A percentile compares a stretch with the other conserved stretches of the same genome.
phyloP scores from a whole-genome alignment of 441 rosid genomes.

The Corymbia calophylla region DNA sequence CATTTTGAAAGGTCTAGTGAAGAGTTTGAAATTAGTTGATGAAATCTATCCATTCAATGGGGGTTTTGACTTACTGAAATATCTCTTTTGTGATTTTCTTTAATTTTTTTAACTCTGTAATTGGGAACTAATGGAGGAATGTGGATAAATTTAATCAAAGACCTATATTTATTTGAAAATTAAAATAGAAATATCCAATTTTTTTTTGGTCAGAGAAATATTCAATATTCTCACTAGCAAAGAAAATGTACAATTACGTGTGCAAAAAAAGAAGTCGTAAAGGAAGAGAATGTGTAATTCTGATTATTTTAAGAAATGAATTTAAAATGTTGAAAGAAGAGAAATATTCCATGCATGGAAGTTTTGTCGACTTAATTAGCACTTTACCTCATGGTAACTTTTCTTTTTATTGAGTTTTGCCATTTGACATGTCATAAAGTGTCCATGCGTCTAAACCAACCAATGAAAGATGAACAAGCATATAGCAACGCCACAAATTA shows the following conservation, averaged over 20 bases:
- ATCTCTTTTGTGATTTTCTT: not conserved
- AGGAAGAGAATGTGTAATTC: not conserved
- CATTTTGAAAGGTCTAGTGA: no score
- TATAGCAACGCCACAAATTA: not conserved
- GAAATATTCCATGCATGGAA: not conserved
- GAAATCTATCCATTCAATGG: not conserved
- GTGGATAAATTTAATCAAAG: not conserved
- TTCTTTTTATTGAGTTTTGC: not conserved
- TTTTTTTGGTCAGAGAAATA: no score
- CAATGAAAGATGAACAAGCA: not conserved
- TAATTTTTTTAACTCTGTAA: not conserved
- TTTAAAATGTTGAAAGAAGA: not conserved
- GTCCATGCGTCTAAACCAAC: not conserved
- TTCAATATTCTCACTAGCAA: not conserved
- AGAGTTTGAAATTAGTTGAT: not conserved
- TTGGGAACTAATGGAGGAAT: not conserved
- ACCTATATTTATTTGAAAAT: not conserved
- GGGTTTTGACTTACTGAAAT: not conserved
- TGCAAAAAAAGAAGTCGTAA: not conserved
- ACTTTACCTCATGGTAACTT: not conserved
- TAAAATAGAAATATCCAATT: not conserved
- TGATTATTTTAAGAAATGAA: not conserved
- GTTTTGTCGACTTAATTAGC: not conserved
- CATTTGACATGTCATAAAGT: not conserved
- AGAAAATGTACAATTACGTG: not conserved